A percentile compares a stretch with the other conserved stretches of the same genome.
These are phyloP conservation scores for Meyerozyma guilliermondii DNA, from an alignment of 1,139 yeast species.

Conservation along the genomic window DNA sequence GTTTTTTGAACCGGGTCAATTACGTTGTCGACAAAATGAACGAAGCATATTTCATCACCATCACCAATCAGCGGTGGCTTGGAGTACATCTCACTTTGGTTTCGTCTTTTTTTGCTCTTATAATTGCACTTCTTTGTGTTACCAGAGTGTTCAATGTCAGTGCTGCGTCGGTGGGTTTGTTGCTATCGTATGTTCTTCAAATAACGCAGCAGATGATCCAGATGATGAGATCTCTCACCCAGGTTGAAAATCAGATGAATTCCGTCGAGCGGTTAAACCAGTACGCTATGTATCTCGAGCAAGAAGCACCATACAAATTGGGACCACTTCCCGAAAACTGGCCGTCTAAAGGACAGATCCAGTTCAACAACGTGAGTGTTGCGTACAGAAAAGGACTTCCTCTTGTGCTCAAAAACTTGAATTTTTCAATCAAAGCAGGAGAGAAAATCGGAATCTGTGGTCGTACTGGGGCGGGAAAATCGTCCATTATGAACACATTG, in stretches of 20 bases:
- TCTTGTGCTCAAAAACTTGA: constrained; percentile 6
- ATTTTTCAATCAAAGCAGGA: constrained; percentile 3
- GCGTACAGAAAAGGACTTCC: constrained; percentile 8
- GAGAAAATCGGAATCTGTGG: constrained; percentile 9
- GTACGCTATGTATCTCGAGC: constrained; percentile 3
- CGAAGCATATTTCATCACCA: constrained; percentile 3
- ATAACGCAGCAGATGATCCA: constrained; percentile 11
- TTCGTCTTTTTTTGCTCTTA: neutral
- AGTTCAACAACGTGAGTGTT: constrained; percentile 4
- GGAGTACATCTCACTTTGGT: neutral
- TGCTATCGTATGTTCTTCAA: constrained; percentile 8
- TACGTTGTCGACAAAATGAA: constrained; percentile 2
- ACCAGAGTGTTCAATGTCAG: constrained; percentile 1
- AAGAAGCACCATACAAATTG: constrained; percentile 4
- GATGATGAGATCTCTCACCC: constrained; percentile 7
- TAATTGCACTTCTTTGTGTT: constrained; percentile 1
- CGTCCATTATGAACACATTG: constrained; percentile 5
- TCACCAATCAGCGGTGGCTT: constrained; percentile 4
- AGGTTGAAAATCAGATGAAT: constrained; percentile 5
- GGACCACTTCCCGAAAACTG: constrained; percentile 5
- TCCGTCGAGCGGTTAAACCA: constrained; percentile 5
- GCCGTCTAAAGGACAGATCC: constrained; percentile 7
- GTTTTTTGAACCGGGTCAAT: neutral
- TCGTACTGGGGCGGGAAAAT: constrained; percentile 7
- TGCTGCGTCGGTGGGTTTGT: constrained; percentile 5